Evolutionary conservation across 2,329 filamentous ascomycete species (phyloP), one percentile per base, ranked within the genome.

Genomic region (Calonectria ilicicola): DNA sequence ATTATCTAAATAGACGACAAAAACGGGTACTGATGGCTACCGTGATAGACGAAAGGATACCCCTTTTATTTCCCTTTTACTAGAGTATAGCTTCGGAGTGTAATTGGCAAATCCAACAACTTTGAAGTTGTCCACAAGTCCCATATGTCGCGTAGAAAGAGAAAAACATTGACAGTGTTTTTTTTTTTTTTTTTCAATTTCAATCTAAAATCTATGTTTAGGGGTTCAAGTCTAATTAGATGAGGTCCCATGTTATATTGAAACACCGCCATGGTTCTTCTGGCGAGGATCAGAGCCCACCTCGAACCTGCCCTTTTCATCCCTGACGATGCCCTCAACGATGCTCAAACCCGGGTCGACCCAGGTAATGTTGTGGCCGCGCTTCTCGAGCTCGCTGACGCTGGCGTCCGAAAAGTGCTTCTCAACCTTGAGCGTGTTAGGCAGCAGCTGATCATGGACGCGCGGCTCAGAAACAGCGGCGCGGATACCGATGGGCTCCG

Each of bases 381-480:
- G 86, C 1, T 83, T 84, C 65, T 84, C 83, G 89, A 98, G 88
- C 73, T 89, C 93, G 2, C 86, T 89, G 6, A 91, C 90, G 0
- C 92, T 93, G 2, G 77, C 80, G 74, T 93, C 92, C 76, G 94
- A 88, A 76, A 93, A 97, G 0, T 82, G 82, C 38, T 90, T 91
- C 83, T 98, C 95, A 66, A 97, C 92, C 0, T 85, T 85, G 1
- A 92, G 89, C 62, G 85, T 84, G 77, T 95, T 93, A 0, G 95
- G 95, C 66, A 95, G 86, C 12, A 98, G 86, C 84, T 98, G 95
- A 80, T 98, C 94, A 80, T 98, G 95, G 26, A 97, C 84, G 10
- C 95, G 87, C 0, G 93, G 93, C 78, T 89, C 83, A 0, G 86
- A 87, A 17, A 97, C 86, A 0, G 94, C 93, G 64, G 93, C 85